These are phyloP conservation scores for Periconia digitata DNA, from an alignment of 2,329 filamentous ascomycete species.

Conservation along the genomic window DNA sequence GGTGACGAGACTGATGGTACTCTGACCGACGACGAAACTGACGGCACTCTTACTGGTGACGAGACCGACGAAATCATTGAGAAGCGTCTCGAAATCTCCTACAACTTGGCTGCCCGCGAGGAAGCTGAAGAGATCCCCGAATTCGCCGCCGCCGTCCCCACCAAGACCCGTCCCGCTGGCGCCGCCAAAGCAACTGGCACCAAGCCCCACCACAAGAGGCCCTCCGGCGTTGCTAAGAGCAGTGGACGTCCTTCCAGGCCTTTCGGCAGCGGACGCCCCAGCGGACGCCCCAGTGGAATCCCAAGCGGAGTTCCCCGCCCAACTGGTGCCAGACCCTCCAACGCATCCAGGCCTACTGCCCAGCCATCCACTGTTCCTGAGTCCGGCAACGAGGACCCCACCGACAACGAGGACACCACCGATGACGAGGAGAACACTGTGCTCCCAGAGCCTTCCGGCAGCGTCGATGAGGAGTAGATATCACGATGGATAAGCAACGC, in stretches of 20 bases:
- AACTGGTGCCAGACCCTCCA: neutral
- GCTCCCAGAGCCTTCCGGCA: no score
- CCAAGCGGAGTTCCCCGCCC: neutral
- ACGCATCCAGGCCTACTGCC: neutral
- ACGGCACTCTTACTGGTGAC: no score
- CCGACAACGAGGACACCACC: no score
- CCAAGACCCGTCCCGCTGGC: neutral
- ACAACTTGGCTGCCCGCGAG: slow-evolving; percentile 8
- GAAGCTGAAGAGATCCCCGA: neutral
- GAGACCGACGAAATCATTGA: neutral
- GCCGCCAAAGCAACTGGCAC: neutral
- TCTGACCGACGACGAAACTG: neutral
- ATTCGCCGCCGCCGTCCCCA: neutral
- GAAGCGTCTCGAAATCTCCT: slow-evolving; percentile 8
- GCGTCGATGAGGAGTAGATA: no score
- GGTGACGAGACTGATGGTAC: neutral
- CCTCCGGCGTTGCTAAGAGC: neutral
- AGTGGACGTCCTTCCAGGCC: neutral
- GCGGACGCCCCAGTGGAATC: neutral
- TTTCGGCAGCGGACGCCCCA: neutral
- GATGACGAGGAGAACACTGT: no score
- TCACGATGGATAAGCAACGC: no score
- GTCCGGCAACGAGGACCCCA: no score
- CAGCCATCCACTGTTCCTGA: no score
- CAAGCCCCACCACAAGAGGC: neutral